Evolutionary conservation across 352 stramenopile genomes (phyloP).

Genomic region (Globisporangium camurandrum): DNA sequence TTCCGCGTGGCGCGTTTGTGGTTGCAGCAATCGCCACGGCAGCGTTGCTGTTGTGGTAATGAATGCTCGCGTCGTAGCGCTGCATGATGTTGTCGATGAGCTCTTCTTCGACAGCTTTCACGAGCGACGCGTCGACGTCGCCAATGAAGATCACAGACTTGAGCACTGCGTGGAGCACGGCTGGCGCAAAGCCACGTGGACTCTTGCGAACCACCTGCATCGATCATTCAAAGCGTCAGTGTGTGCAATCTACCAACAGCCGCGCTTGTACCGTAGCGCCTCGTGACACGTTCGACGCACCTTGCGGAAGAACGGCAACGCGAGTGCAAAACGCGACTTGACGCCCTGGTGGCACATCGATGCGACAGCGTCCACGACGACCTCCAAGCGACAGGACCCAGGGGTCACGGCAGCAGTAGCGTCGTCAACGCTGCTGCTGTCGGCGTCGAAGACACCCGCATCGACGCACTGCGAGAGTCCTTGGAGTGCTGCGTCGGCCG

Average conservation of each 20-base stretch:
- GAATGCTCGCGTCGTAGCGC: slow-evolving; percentile 47
- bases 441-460: slow-evolving; percentile 40
- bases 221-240: neutral
- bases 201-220: slow-evolving; percentile 47
- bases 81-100: slow-evolving; percentile 70
- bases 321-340: slow-evolving; percentile 50
- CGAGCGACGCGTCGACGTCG: slow-evolving; percentile 55
- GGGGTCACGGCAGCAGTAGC: too few species aligned
- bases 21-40: neutral
- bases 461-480: slow-evolving; percentile 57
- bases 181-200: slow-evolving; percentile 22
- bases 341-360: slow-evolving; percentile 77
- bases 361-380: slow-evolving; percentile 49
- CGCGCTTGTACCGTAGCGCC: neutral
- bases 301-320: slow-evolving; percentile 68
- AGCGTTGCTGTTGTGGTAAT: slow-evolving; percentile 12
- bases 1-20: slow-evolving; percentile 4
- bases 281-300: slow-evolving; percentile 10
- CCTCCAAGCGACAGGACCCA: slow-evolving; percentile 38
- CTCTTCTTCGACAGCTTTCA: slow-evolving; percentile 63
- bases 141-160: slow-evolving; percentile 74
- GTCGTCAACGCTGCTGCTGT: neutral
- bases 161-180: slow-evolving; percentile 55
- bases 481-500: slow-evolving; percentile 38
- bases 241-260: too few species aligned